Percentiles rank a stretch among this genome's conserved stretches.
phyloP scores from a whole-genome alignment of 169 alveolate species.

The Babesia caballi region DNA sequence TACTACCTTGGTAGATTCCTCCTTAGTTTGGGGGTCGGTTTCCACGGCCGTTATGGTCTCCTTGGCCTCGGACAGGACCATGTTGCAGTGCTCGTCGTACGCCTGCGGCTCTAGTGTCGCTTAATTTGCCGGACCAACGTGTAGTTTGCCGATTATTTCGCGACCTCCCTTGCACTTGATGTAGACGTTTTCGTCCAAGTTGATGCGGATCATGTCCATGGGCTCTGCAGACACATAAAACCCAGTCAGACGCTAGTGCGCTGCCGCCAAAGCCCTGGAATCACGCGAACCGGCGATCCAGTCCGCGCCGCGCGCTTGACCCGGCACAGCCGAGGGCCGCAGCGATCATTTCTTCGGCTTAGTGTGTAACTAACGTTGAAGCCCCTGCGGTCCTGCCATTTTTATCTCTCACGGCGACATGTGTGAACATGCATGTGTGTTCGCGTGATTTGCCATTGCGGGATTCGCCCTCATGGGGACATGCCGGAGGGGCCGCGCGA shows the following conservation, averaged over 20 bases:
- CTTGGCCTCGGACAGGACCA: conserved; percentile 87
- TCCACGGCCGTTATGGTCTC: conserved; percentile 76
- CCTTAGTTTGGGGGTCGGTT: conserved; percentile 23
- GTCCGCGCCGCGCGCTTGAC: too few species aligned
- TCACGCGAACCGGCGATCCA: too few species aligned
- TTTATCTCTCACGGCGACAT: too few species aligned
- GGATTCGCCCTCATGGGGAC: too few species aligned
- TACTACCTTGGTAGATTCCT: conserved; percentile 47
- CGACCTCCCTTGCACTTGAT: conserved; percentile 89
- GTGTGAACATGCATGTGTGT: too few species aligned
- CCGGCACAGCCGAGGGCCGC: too few species aligned
- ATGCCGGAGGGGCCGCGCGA: too few species aligned
- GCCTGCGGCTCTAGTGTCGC: conserved; percentile 69
- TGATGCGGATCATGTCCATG: conserved; percentile 84
- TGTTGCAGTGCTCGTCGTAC: conserved; percentile 87
- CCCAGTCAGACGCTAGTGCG: too few species aligned
- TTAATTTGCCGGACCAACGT: conserved; percentile 48
- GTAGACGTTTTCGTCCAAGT: conserved; percentile 83
- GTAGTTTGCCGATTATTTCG: conserved; percentile 85
- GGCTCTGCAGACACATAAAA: conserved; percentile 76
- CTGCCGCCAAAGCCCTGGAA: too few species aligned
- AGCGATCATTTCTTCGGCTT: too few species aligned
- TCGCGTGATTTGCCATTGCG: too few species aligned
- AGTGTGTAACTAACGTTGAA: background rate
- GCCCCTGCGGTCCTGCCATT: background rate